Conservation (phyloP, 2,329 filamentous ascomycete species). For the Hysterium pulicare region DNA sequence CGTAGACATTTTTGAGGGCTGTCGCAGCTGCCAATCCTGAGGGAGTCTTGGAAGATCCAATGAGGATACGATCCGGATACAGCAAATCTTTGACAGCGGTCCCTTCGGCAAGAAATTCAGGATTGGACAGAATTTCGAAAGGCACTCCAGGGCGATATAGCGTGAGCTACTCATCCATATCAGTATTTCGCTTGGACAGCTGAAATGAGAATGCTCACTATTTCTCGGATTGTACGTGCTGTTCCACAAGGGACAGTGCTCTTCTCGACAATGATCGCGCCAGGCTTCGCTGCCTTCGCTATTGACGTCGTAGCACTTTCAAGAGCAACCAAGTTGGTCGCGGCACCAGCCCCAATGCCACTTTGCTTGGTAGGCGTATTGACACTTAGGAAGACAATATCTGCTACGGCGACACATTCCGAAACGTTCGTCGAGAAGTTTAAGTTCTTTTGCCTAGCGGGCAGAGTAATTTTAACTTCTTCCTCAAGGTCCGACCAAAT, state of each 20-base stretch:
- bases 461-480: constrained; percentile 16
- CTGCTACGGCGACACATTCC: constrained; percentile 61
- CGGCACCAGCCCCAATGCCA: constrained; percentile 66
- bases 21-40: constrained; percentile 61
- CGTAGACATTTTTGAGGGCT: constrained; percentile 64
- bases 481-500: constrained; percentile 7
- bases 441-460: constrained; percentile 60
- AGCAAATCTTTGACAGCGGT: constrained; percentile 71
- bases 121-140: constrained; percentile 77
- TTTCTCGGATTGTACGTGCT: constrained; percentile 65
- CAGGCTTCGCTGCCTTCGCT: constrained; percentile 61
- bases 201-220: constrained; percentile 54
- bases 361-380: constrained; percentile 75
- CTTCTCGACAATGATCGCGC: constrained; percentile 77
- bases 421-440: constrained; percentile 69
- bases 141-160: constrained; percentile 60
- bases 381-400: constrained; percentile 72
- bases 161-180: constrained; percentile 20
- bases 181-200: background rate
- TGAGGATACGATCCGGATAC: constrained; percentile 69
- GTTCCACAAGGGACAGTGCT: constrained; percentile 76
- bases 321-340: constrained; percentile 69
- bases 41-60: constrained; percentile 63
- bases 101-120: constrained; percentile 76
- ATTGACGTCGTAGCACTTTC: constrained; percentile 68